These are phyloP conservation scores for Coemansia sp. DNA, from an alignment of 192 early-diverging fungal genomes.

Conservation along the genomic window DNA sequence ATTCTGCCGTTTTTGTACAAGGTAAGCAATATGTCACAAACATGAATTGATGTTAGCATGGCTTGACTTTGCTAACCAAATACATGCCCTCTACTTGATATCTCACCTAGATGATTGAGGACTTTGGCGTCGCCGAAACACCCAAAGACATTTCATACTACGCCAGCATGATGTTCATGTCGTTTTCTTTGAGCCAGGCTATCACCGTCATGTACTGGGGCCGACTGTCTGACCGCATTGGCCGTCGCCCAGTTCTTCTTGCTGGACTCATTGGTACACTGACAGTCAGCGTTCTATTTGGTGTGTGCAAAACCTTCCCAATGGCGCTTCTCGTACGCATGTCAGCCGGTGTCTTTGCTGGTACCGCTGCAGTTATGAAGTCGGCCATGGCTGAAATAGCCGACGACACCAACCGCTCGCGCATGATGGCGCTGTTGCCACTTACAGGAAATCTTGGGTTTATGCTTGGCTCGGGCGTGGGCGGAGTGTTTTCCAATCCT, in stretches of 20 bases:
- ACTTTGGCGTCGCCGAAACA: conserved; percentile 67
- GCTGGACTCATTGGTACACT: conserved; percentile 75
- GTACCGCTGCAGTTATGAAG: conserved; percentile 77
- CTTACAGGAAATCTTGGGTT: conserved; percentile 66
- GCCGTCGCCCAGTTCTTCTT: conserved; percentile 75
- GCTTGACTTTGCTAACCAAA: too few species aligned
- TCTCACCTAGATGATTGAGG: conserved; percentile 61
- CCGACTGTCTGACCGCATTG: conserved; percentile 71
- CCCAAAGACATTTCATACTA: conserved; percentile 81
- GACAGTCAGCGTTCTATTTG: conserved; percentile 68
- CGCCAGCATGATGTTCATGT: conserved; percentile 49
- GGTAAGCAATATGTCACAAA: too few species aligned
- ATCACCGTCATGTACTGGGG: conserved; percentile 64
- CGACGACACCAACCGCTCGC: conserved; percentile 71
- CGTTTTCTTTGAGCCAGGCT: conserved; percentile 55
- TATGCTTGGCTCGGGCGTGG: conserved; percentile 65
- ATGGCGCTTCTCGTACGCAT: conserved; percentile 42
- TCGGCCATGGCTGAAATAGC: conserved; percentile 82
- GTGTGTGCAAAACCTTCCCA: conserved; percentile 56
- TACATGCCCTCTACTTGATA: conserved; percentile 21
- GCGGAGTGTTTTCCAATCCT: conserved; percentile 78
- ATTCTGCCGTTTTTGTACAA: conserved; percentile 49
- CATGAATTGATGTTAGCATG: too few species aligned
- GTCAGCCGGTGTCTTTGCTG: conserved; percentile 63
- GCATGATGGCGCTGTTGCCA: conserved; percentile 74